Evolutionary conservation across 371 early-diverging fungal species (phyloP).

Genomic region (Apophysomyces sp.): DNA sequence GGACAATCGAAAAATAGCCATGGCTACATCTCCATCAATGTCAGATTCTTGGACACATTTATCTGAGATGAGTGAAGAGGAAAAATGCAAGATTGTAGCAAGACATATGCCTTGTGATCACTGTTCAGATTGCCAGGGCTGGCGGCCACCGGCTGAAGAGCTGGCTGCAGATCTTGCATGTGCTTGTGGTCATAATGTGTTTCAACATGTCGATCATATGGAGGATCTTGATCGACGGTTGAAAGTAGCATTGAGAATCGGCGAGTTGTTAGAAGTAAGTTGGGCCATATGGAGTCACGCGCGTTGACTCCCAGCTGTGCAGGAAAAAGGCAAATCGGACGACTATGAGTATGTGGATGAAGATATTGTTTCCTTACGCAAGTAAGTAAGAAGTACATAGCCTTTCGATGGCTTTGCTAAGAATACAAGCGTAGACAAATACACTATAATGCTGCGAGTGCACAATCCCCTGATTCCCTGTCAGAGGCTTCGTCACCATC

Average conservation of each 20-base stretch:
- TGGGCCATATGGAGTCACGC: neutral
- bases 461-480: constrained; percentile 4
- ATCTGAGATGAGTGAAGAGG: constrained; percentile 32
- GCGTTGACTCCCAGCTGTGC: constrained; percentile 1
- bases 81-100: constrained; percentile 46
- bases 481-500: constrained; percentile 8
- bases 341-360: constrained; percentile 50
- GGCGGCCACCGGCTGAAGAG: constrained; percentile 24
- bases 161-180: constrained; percentile 22
- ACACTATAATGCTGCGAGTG: neutral
- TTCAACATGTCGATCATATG: constrained; percentile 39
- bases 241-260: constrained; percentile 45
- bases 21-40: neutral
- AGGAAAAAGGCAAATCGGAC: constrained; percentile 52
- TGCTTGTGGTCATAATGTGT: constrained; percentile 44
- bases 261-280: constrained; percentile 47
- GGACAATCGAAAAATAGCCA: neutral
- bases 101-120: constrained; percentile 50
- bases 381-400: constrained; percentile 23
- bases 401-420: neutral
- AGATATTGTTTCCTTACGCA: constrained; percentile 45
- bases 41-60: neutral
- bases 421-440: neutral
- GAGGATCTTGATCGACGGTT: constrained; percentile 45
- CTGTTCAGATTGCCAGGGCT: constrained; percentile 36